Percentiles rank a stretch among this genome's conserved stretches.
Evolutionary conservation across 768 basidiomycete species (phyloP).

Genomic region (Amanita thiersii): DNA sequence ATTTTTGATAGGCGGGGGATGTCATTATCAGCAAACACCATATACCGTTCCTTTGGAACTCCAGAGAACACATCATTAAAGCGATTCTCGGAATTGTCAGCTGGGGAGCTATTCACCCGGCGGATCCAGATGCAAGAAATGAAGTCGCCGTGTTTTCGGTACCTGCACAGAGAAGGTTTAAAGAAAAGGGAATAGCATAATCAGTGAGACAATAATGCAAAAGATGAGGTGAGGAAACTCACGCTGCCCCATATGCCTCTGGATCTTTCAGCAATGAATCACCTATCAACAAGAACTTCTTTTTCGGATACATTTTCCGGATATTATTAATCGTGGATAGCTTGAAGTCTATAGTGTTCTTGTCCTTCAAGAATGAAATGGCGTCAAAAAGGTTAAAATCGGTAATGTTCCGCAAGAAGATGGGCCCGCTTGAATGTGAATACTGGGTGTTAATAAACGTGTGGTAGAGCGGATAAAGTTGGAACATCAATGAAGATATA

Average conservation of each 20-base stretch:
- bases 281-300: conserved; percentile 32
- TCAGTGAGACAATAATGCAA: too few relatives aligned
- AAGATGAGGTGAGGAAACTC: conserved; percentile 16
- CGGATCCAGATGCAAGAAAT: conserved; percentile 36
- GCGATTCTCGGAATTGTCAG: conserved; percentile 27
- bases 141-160: conserved; percentile 24
- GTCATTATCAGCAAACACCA: conserved; percentile 25
- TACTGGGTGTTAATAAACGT: conserved; percentile 28
- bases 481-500: conserved; percentile 33
- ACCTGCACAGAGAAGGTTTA: conserved; percentile 15
- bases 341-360: too few relatives aligned
- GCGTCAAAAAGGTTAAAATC: conserved; percentile 18
- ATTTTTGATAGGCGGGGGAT: too few relatives aligned
- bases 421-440: conserved; percentile 26
- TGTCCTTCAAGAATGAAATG: too few relatives aligned
- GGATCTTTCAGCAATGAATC: conserved; percentile 38
- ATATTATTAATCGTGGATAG: conserved; percentile 26
- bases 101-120: conserved; percentile 28
- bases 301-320: conserved; percentile 30
- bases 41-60: conserved; percentile 22
- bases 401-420: conserved; percentile 29
- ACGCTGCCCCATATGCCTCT: conserved; percentile 34
- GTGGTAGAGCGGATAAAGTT: conserved; percentile 35
- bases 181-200: background rate
- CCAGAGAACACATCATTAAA: conserved; percentile 27